A percentile compares a stretch with the other conserved stretches of the same genome.
phyloP scores from a whole-genome alignment of 768 basidiomycete genomes.

The Pleurotus pulmonarius region DNA sequence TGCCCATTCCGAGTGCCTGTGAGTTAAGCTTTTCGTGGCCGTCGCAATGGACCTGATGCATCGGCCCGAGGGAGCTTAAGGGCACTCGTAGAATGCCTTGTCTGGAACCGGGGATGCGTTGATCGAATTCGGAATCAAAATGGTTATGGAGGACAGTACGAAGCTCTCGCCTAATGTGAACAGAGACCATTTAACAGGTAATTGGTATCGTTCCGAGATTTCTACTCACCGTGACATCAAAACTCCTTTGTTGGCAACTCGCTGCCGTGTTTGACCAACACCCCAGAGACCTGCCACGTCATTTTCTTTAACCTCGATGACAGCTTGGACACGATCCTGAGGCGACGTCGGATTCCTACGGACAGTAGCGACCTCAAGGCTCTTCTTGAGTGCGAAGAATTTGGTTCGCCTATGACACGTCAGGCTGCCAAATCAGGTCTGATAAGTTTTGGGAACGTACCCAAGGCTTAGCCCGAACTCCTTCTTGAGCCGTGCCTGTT shows the following conservation, averaged over 20 bases:
- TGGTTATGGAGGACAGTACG: background rate
- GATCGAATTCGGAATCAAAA: constrained; percentile 12
- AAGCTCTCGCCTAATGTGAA: background rate
- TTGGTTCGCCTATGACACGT: background rate
- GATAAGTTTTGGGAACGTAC: background rate
- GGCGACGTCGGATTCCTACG: background rate
- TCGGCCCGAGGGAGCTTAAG: constrained; percentile 12
- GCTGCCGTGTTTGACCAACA: constrained; percentile 12
- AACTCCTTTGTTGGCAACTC: constrained; percentile 10
- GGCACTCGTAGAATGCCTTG: constrained; percentile 5
- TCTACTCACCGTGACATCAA: constrained; percentile 9
- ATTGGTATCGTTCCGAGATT: background rate
- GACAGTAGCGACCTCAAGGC: background rate
- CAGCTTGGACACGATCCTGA: background rate
- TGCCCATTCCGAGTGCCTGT: constrained; percentile 20
- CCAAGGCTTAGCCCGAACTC: background rate
- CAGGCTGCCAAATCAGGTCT: too few species aligned
- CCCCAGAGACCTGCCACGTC: constrained; percentile 12
- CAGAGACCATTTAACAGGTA: background rate
- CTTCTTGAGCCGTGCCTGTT: background rate
- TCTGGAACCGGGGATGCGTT: constrained; percentile 13
- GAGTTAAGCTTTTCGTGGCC: constrained; percentile 21
- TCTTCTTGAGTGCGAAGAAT: background rate
- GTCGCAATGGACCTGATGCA: constrained; percentile 17
- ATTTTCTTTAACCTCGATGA: constrained; percentile 10